Evolutionary conservation across 257 asterid genomes (phyloP).

Genomic region (Fraxinus pennsylvanica): DNA sequence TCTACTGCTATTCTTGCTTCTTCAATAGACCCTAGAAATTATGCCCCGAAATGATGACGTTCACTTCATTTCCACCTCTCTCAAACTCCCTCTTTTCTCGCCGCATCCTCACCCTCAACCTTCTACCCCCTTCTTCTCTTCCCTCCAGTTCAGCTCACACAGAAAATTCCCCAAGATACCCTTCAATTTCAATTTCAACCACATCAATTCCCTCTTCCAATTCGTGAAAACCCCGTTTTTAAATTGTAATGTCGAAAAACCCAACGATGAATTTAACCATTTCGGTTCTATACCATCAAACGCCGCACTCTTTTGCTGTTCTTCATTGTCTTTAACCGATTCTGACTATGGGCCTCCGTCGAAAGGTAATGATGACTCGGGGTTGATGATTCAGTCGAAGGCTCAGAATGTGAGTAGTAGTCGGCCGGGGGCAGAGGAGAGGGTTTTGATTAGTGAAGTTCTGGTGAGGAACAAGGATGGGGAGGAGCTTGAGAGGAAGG

Average conservation of each 20-base stretch:
- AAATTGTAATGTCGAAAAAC: constrained; percentile 21
- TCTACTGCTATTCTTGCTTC: background rate
- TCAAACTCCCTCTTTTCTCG: constrained; percentile 55
- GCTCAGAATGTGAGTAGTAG: constrained; percentile 40
- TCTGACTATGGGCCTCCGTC: constrained; percentile 36
- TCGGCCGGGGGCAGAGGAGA: constrained; percentile 69
- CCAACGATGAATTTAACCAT: background rate
- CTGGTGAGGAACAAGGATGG: constrained; percentile 90
- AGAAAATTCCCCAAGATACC: constrained; percentile 44
- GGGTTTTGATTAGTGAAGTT: constrained; percentile 91
- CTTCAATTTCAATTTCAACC: constrained; percentile 40
- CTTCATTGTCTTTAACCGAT: constrained; percentile 57
- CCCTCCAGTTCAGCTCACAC: constrained; percentile 26
- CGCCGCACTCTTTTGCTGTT: constrained; percentile 62
- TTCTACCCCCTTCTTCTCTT: constrained; percentile 30
- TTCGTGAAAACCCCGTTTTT: constrained; percentile 33
- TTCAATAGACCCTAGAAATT: constrained; percentile 27
- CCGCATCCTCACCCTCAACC: constrained; percentile 10
- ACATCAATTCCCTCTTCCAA: constrained; percentile 37
- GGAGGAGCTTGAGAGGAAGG: constrained; percentile 89
- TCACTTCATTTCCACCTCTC: constrained; percentile 54
- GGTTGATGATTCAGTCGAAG: constrained; percentile 42
- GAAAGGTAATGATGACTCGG: constrained; percentile 33
- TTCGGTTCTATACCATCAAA: constrained; percentile 17
- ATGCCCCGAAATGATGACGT: constrained; percentile 64